phyloP scores from a whole-genome alignment of 2,329 filamentous ascomycete species.

The Pseudocercospora crystallina region DNA sequence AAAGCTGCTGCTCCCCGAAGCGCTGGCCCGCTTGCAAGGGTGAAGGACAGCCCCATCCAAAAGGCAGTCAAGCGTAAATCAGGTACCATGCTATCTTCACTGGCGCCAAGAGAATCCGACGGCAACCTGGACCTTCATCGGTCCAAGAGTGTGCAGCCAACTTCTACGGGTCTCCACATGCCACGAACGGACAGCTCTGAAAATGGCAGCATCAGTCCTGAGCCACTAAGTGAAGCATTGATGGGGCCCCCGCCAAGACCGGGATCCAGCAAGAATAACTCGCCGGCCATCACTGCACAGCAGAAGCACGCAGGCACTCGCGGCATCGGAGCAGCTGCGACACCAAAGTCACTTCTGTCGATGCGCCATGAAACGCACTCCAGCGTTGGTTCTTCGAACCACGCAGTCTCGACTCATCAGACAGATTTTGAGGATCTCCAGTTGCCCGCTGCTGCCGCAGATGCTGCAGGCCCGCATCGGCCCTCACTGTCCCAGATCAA shows the following conservation, averaged over 20 bases:
- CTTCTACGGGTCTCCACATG: slow-evolving; percentile 25
- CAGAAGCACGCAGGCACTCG: slow-evolving; percentile 26
- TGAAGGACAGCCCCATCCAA: slow-evolving; percentile 71
- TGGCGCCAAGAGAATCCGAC: slow-evolving; percentile 48
- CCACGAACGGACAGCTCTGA: slow-evolving; percentile 41
- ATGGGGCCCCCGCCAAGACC: slow-evolving; percentile 65
- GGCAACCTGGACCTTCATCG: slow-evolving; percentile 40
- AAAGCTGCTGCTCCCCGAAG: slow-evolving; percentile 51
- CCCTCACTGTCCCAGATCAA: slow-evolving; percentile 51
- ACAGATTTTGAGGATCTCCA: slow-evolving; percentile 59
- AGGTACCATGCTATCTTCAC: slow-evolving; percentile 40
- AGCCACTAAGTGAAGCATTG: slow-evolving; percentile 46
- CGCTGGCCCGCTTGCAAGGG: slow-evolving; percentile 44
- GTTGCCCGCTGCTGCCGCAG: slow-evolving; percentile 70
- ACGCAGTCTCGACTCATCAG: neutral
- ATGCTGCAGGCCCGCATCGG: slow-evolving; percentile 19
- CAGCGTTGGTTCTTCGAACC: neutral
- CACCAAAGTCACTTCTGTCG: slow-evolving; percentile 35
- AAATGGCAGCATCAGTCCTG: slow-evolving; percentile 51
- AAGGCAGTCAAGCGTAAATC: slow-evolving; percentile 61
- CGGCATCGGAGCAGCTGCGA: slow-evolving; percentile 27
- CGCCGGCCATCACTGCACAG: slow-evolving; percentile 65
- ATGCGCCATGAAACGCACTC: slow-evolving; percentile 20
- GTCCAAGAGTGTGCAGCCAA: slow-evolving; percentile 26
- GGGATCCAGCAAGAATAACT: slow-evolving; percentile 58